Evolutionary conservation across 108 stramenopile genomes (phyloP).

Genomic region (Cyclotella atomus): DNA sequence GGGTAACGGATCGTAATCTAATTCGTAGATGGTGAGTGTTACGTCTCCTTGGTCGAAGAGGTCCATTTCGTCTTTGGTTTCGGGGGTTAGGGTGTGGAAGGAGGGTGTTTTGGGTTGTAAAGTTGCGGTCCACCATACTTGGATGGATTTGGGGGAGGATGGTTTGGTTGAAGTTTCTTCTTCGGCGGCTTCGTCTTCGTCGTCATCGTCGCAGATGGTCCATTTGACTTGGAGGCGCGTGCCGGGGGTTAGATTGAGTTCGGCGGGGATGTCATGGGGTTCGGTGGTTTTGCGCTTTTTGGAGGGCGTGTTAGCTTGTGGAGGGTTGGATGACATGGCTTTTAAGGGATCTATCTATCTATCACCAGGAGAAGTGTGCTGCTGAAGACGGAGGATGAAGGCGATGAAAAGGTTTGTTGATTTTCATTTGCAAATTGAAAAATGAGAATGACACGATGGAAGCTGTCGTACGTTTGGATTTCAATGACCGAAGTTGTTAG

Average conservation of each 20-base stretch:
- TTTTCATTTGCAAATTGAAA: too few species aligned
- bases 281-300: conserved; percentile 13
- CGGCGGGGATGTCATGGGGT: conserved; percentile 27
- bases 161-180: background rate
- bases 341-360: too few species aligned
- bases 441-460: too few species aligned
- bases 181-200: conserved; percentile 3
- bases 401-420: too few species aligned
- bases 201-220: conserved; percentile 27
- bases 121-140: conserved; percentile 45
- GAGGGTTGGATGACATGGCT: too few species aligned
- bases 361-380: too few species aligned
- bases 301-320: conserved; percentile 3
- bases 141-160: background rate
- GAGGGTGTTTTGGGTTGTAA: background rate
- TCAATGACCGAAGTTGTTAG: too few species aligned
- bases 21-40: conserved; percentile 32
- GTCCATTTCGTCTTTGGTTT: conserved; percentile 18
- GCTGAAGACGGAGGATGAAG: too few species aligned
- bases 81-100: conserved; percentile 20
- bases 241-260: conserved; percentile 11
- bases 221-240: conserved; percentile 45
- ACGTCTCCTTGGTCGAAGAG: background rate
- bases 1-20: conserved; percentile 37
- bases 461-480: too few species aligned